Evolutionary conservation across 2,329 filamentous ascomycete genomes (phyloP).

Genomic region (Beauveria pseudobassiana): DNA sequence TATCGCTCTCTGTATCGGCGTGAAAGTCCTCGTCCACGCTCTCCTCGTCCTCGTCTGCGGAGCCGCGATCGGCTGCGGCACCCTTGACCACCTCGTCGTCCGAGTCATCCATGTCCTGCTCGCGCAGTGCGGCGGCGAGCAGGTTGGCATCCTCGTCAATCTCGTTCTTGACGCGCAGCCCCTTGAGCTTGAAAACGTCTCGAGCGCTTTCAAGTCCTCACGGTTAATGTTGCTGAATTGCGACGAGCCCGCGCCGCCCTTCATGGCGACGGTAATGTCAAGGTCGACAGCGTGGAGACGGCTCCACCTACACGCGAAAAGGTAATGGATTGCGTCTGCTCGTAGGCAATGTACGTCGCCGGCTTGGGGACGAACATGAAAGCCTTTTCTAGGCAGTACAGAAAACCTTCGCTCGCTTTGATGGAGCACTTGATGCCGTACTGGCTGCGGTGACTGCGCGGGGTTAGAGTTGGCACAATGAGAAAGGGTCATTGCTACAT

Average conservation of each 20-base stretch:
- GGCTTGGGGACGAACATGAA: slow-evolving; percentile 99
- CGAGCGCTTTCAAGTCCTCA: slow-evolving; percentile 93
- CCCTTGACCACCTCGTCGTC: slow-evolving; percentile 69
- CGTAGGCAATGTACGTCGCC: slow-evolving; percentile 92
- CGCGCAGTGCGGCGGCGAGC: slow-evolving; percentile 73
- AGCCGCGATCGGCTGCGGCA: slow-evolving; percentile 69
- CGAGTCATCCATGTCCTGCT: slow-evolving; percentile 75
- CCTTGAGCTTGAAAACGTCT: slow-evolving; percentile 97
- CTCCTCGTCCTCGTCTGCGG: slow-evolving; percentile 93
- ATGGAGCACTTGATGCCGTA: slow-evolving; percentile 99
- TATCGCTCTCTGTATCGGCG: slow-evolving; percentile 85
- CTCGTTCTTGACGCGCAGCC: slow-evolving; percentile 94
- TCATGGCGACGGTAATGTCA: slow-evolving; percentile 89
- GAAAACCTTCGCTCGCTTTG: slow-evolving; percentile 95
- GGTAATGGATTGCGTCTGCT: slow-evolving; percentile 83
- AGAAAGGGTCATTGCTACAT: slow-evolving; percentile 19
- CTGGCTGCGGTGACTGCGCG: slow-evolving; percentile 71
- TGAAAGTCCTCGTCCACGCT: slow-evolving; percentile 94
- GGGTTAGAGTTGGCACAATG: not conserved
- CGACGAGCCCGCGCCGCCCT: slow-evolving; percentile 76
- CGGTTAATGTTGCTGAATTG: slow-evolving; percentile 99
- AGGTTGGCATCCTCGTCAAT: slow-evolving; percentile 86
- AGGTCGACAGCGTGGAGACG: slow-evolving; percentile 87
- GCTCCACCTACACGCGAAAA: slow-evolving; percentile 95
- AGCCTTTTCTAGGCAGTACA: slow-evolving; percentile 95